Evolutionary conservation across 805 yeast genomes (phyloP).

Genomic region (Kazachstania viticola): DNA sequence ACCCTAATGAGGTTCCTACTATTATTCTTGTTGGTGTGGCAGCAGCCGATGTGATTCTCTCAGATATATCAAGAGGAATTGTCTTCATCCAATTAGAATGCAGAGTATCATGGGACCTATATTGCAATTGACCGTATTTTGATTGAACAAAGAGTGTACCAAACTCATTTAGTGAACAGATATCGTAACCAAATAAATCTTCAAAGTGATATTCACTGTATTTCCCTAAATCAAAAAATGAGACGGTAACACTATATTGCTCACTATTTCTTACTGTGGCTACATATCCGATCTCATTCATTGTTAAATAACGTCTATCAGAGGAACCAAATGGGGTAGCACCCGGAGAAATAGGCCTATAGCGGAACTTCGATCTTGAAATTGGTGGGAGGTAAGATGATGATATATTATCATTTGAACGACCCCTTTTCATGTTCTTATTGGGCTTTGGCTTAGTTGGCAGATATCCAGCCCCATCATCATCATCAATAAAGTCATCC

Average conservation of each 20-base stretch:
- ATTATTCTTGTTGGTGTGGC: constrained; percentile 49
- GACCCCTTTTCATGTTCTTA: too few species aligned
- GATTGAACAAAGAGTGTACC: constrained; percentile 56
- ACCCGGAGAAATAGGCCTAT: constrained; percentile 73
- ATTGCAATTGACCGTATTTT: constrained; percentile 39
- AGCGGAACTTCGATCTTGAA: constrained; percentile 21
- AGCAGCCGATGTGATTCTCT: constrained; percentile 57
- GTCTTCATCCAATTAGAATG: constrained; percentile 61
- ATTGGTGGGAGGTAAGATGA: too few species aligned
- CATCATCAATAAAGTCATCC: constrained; percentile 48
- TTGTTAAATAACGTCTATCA: constrained; percentile 65
- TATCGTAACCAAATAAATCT: constrained; percentile 58
- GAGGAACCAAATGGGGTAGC: constrained; percentile 67
- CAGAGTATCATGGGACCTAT: constrained; percentile 56
- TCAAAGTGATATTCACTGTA: constrained; percentile 79
- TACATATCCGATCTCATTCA: constrained; percentile 71
- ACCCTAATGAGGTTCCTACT: constrained; percentile 69
- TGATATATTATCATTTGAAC: not conserved
- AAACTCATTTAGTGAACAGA: constrained; percentile 57
- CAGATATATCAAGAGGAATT: constrained; percentile 40
- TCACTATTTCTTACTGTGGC: constrained; percentile 57
- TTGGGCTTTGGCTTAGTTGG: not conserved
- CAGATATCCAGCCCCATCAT: constrained; percentile 43
- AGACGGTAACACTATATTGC: constrained; percentile 67
- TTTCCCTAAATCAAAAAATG: constrained; percentile 69